Percentiles rank a stretch among this genome's conserved stretches.
Conservation (phyloP, 2,329 filamentous ascomycete genomes). For the Magnaporthiopsis incrustans region DNA sequence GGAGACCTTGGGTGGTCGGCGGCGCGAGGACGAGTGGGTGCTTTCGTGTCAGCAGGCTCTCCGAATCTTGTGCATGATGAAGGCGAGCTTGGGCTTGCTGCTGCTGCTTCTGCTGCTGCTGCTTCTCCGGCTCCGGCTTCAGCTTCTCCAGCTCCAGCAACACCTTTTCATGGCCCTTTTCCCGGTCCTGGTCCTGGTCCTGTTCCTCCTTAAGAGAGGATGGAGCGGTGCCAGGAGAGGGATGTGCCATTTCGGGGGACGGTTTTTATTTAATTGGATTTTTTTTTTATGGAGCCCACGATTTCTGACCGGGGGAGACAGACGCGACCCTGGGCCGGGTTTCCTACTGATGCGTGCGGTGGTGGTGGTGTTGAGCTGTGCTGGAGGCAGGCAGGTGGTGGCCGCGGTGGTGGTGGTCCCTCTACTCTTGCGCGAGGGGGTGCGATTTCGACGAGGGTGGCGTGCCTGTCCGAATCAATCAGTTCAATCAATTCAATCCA, state of each 20-base stretch:
- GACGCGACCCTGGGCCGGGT: constrained; percentile 25
- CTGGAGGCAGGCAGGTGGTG: neutral
- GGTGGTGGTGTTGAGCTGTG: constrained; percentile 1
- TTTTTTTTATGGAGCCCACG: constrained; percentile 30
- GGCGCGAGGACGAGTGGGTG: constrained; percentile 5
- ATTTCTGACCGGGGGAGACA: constrained; percentile 21
- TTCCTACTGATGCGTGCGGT: constrained; percentile 13
- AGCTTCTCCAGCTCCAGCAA: constrained; percentile 7
- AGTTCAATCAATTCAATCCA: constrained; percentile 6
- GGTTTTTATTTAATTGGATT: constrained; percentile 26
- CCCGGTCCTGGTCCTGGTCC: constrained; percentile 10
- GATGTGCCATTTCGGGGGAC: constrained; percentile 26
- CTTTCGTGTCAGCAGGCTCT: no score
- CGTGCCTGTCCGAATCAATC: constrained; percentile 7
- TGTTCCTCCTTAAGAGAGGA: constrained; percentile 1
- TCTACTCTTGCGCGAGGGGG: neutral
- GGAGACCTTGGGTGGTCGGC: no score
- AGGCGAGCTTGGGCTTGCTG: constrained; percentile 7
- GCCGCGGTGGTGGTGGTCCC: constrained; percentile 6
- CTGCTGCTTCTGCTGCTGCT: constrained; percentile 11
- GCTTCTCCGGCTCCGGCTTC: constrained; percentile 9
- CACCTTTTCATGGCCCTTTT: constrained; percentile 6
- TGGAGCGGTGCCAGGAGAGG: constrained; percentile 6
- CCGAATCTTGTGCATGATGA: neutral
- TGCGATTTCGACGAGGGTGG: constrained; percentile 2